These are phyloP conservation scores for Globisporangium rhizosaccharum DNA, from an alignment of 352 stramenopile genomes.

Conservation along the genomic window DNA sequence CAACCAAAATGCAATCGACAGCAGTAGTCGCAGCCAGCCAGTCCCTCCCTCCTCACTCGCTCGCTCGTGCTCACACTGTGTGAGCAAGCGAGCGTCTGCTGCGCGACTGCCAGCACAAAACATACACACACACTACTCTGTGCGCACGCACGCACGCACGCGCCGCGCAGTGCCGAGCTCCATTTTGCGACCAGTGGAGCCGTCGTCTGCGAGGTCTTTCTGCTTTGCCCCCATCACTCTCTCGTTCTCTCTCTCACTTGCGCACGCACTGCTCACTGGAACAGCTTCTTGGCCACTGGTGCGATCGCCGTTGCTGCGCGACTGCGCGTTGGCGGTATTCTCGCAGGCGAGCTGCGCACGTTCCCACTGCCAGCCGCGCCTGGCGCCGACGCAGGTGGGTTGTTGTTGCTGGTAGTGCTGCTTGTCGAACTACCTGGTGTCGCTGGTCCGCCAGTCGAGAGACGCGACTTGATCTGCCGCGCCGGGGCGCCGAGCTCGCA, in stretches of 20 bases:
- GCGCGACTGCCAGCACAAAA: no score
- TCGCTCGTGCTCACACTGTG: no score
- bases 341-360: conserved; percentile 16
- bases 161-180: not conserved
- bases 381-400: not conserved
- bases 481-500: conserved; percentile 96
- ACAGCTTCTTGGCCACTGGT: conserved; percentile 30
- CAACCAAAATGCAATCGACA: no score
- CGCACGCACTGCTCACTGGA: conserved; percentile 16
- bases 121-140: not conserved
- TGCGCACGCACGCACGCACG: not conserved
- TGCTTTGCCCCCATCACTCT: not conserved
- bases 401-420: conserved; percentile 12
- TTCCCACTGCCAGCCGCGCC: not conserved
- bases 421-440: conserved; percentile 11
- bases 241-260: not conserved
- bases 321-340: conserved; percentile 10
- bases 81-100: no score
- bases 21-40: no score
- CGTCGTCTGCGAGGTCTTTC: not conserved
- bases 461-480: conserved; percentile 72
- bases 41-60: no score
- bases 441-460: conserved; percentile 1
- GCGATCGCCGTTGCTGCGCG: conserved; percentile 13
- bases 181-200: conserved; percentile 10